Evolutionary conservation across 208 protist genomes (phyloP).

Genomic region (Porcisia hertigi): DNA sequence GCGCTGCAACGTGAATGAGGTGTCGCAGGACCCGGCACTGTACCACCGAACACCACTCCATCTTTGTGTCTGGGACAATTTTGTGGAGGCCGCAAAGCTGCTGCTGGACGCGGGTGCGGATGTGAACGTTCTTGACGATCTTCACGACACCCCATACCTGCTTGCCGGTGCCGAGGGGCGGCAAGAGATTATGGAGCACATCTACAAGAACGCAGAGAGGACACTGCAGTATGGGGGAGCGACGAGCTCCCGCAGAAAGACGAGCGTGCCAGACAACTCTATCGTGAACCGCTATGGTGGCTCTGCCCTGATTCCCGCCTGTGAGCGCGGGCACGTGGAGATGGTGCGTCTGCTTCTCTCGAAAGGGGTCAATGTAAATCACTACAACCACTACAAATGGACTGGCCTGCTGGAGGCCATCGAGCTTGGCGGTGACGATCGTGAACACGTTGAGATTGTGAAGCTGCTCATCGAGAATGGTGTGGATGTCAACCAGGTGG

Average conservation of each 20-base stretch:
- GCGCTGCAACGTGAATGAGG: conserved; percentile 42
- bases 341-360: conserved; percentile 47
- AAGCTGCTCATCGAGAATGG: conserved; percentile 50
- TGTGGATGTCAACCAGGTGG: conserved; percentile 45
- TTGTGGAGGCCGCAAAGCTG: conserved; percentile 40
- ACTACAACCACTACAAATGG: conserved; percentile 46
- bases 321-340: conserved; percentile 51
- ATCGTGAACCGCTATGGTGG: conserved; percentile 47
- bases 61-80: conserved; percentile 56
- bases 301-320: conserved; percentile 44
- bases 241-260: conserved; percentile 24
- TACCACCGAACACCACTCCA: conserved; percentile 55
- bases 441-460: conserved; percentile 61
- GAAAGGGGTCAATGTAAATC: conserved; percentile 44
- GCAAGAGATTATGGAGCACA: conserved; percentile 47
- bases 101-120: conserved; percentile 54
- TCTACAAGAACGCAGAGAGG: conserved; percentile 35
- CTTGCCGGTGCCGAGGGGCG: conserved; percentile 48
- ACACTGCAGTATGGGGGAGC: conserved; percentile 24
- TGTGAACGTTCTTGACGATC: conserved; percentile 52
- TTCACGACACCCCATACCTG: conserved; percentile 63
- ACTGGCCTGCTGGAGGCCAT: conserved; percentile 47
- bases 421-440: conserved; percentile 55
- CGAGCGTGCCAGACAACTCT: conserved; percentile 43
- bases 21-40: conserved; percentile 19